Conservation (phyloP, 2,329 filamentous ascomycete species). For the Aspergillus novoparasiticus region DNA sequence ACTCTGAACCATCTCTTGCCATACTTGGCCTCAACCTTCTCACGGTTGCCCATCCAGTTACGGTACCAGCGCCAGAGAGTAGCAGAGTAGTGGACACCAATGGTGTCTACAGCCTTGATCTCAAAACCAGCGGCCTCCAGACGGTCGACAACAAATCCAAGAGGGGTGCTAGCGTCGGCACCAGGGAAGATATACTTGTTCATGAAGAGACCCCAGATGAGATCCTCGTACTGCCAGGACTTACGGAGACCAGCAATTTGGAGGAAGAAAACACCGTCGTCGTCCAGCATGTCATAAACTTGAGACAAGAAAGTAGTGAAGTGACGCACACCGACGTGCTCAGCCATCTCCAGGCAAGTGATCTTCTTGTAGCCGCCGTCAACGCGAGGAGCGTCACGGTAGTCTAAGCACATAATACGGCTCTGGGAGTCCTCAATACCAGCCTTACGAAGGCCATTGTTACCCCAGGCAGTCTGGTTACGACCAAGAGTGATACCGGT, state of each 20-base stretch:
- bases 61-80: constrained; percentile 98
- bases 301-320: constrained; percentile 79
- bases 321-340: constrained; percentile 95
- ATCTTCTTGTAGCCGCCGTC: constrained; percentile 87
- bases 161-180: constrained; percentile 90
- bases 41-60: constrained; percentile 93
- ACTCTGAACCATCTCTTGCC: constrained; percentile 93
- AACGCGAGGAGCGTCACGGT: constrained; percentile 86
- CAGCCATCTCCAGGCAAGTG: constrained; percentile 96
- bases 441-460: constrained; percentile 79
- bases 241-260: constrained; percentile 94
- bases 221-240: constrained; percentile 95
- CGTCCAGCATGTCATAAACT: constrained; percentile 92
- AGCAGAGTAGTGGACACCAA: constrained; percentile 95
- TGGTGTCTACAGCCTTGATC: constrained; percentile 87
- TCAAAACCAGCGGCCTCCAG: constrained; percentile 88
- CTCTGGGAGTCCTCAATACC: constrained; percentile 86
- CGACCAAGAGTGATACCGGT: constrained; percentile 92
- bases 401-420: constrained; percentile 93
- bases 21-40: constrained; percentile 94
- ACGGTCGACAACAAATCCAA: constrained; percentile 82
- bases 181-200: constrained; percentile 99
- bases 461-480: constrained; percentile 97
- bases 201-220: constrained; percentile 98
- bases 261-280: constrained; percentile 93